phyloP scores from a whole-genome alignment of 2,329 filamentous ascomycete species.

The Herpomyces periplanetae region DNA sequence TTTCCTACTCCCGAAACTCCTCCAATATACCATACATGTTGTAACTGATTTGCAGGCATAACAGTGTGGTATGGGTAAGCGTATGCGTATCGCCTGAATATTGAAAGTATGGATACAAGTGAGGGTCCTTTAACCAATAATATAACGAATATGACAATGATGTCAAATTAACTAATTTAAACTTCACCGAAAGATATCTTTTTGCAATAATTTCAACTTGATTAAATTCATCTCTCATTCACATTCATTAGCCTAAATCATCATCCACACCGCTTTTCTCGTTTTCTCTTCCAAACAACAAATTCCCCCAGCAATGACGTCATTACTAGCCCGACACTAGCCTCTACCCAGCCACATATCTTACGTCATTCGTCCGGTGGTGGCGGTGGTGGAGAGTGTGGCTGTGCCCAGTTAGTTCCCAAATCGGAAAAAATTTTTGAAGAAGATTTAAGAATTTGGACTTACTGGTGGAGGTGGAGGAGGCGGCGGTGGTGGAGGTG shows the following conservation, averaged over 20 bases:
- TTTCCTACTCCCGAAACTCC: too few species aligned
- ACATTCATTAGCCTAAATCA: constrained; percentile 5
- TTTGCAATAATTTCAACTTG: background rate
- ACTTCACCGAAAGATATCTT: too few species aligned
- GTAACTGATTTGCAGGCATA: too few species aligned
- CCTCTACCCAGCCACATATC: constrained; percentile 10
- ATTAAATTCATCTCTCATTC: background rate
- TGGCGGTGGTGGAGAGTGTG: constrained; percentile 4
- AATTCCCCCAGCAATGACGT: constrained; percentile 10
- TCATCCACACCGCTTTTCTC: constrained; percentile 2
- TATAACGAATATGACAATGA: too few species aligned
- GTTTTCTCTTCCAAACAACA: constrained; percentile 8
- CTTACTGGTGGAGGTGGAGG: constrained; percentile 1
- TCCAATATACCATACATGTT: too few species aligned
- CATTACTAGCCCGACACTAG: constrained; percentile 9
- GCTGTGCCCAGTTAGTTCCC: too few species aligned
- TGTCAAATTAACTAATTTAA: too few species aligned
- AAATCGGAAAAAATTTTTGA: constrained; percentile 5
- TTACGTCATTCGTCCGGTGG: constrained; percentile 7
- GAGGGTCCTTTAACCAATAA: too few species aligned
- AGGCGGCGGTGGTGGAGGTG: constrained; percentile 1
- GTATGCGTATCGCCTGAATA: too few species aligned
- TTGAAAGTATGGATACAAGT: too few species aligned
- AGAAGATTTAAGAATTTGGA: constrained; percentile 6
- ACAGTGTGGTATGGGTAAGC: too few species aligned